phyloP scores from a whole-genome alignment of 164 flowering plant species.

The Nymphaea colorata region DNA sequence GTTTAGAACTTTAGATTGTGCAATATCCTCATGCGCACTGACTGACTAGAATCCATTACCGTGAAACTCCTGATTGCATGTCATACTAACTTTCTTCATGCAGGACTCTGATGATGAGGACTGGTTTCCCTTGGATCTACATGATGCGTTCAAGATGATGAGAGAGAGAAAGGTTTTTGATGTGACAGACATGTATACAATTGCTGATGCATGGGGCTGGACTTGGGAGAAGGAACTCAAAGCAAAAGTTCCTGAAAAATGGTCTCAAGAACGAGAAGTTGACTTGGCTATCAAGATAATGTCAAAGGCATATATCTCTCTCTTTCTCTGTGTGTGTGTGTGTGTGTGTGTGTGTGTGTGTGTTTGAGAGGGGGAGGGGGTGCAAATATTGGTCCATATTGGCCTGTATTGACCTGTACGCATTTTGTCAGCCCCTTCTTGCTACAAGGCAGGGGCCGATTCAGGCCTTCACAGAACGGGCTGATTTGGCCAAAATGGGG shows the following conservation, averaged over 20 bases:
- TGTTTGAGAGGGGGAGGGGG: not conserved
- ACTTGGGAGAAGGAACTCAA: conserved; percentile 87
- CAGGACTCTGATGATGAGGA: conserved; percentile 81
- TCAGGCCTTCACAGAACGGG: not conserved
- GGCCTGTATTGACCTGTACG: too few relatives aligned
- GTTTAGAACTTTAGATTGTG: too few relatives aligned
- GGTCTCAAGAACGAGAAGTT: conserved; percentile 99
- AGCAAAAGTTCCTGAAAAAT: conserved; percentile 50
- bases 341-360: not conserved
- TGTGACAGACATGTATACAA: conserved; percentile 83
- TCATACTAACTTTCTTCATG: not conserved
- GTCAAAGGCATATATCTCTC: conserved; percentile 40
- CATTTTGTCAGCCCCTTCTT: too few relatives aligned
- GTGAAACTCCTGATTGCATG: too few relatives aligned
- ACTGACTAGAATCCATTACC: too few relatives aligned
- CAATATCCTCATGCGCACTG: too few relatives aligned
- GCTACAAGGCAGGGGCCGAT: too few relatives aligned
- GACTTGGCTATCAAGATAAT: conserved; percentile 80
- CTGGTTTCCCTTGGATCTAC: conserved; percentile 78
- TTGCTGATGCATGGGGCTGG: conserved; percentile 99
- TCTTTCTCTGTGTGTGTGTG: not conserved
- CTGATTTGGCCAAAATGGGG: not conserved
- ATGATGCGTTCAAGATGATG: conserved; percentile 77
- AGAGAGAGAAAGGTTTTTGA: conserved; percentile 71
- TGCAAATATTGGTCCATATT: too few relatives aligned